These are phyloP conservation scores for Rhodosporidiobolus odoratus DNA, from an alignment of 768 basidiomycete genomes.

Conservation along the genomic window DNA sequence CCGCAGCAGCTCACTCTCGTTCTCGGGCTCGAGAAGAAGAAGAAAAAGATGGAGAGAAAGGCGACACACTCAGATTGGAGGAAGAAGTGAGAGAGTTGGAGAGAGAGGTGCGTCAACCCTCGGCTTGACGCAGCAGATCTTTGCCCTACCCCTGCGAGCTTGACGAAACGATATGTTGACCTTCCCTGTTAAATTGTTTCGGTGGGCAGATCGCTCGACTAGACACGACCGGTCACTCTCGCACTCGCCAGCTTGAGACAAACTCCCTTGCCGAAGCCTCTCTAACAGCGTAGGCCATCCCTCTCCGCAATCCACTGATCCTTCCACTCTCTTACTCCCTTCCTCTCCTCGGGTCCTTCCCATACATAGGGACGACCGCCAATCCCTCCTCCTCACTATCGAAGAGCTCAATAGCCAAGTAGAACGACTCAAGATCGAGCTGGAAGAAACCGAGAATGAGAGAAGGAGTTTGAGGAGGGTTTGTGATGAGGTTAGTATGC, in stretches of 20 bases:
- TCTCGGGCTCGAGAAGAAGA: neutral
- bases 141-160: neutral
- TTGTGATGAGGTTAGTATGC: neutral
- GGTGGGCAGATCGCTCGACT: constrained; percentile 4
- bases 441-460: constrained; percentile 1
- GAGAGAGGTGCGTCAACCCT: neutral
- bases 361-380: neutral
- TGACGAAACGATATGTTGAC: no score
- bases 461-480: neutral
- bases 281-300: neutral
- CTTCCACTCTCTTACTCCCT: neutral
- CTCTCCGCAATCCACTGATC: neutral
- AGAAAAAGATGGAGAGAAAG: neutral
- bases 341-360: neutral
- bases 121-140: neutral
- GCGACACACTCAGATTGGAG: constrained; percentile 7
- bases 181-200: neutral
- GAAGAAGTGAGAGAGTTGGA: constrained; percentile 28
- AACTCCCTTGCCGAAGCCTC: neutral
- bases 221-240: neutral
- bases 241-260: no score
- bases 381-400: neutral
- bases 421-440: neutral
- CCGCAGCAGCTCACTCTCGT: neutral
- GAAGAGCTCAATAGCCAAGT: neutral